A percentile compares a stretch with the other conserved stretches of the same genome.
phyloP scores from a whole-genome alignment of 768 basidiomycete genomes.

The Boletus vinaceobasis region DNA sequence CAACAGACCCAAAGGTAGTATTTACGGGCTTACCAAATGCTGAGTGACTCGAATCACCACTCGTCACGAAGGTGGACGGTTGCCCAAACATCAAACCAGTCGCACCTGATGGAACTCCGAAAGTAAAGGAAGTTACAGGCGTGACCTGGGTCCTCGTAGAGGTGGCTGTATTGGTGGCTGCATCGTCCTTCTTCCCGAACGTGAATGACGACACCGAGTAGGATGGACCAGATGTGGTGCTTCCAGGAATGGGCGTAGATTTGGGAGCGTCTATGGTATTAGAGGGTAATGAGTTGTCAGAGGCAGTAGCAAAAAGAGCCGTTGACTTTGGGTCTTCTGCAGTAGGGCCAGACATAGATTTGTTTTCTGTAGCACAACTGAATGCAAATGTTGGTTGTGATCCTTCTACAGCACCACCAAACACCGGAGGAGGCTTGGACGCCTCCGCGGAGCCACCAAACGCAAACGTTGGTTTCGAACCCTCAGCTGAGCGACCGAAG shows the following conservation, averaged over 20 bases:
- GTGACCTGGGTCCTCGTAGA: slow-evolving; percentile 22
- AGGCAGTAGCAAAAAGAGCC: background rate
- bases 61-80: background rate
- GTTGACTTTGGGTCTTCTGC: background rate
- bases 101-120: slow-evolving; percentile 12
- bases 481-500: slow-evolving; percentile 5
- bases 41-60: slow-evolving; percentile 5
- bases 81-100: slow-evolving; percentile 13
- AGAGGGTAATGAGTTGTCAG: background rate
- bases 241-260: slow-evolving; percentile 1
- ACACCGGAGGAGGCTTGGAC: background rate
- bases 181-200: slow-evolving; percentile 22
- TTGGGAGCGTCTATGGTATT: slow-evolving; percentile 1
- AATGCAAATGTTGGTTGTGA: slow-evolving; percentile 3
- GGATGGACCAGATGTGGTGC: slow-evolving; percentile 3
- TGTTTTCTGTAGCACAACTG: background rate
- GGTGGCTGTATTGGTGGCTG: background rate
- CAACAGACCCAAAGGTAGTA: slow-evolving; percentile 33
- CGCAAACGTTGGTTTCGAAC: slow-evolving; percentile 5
- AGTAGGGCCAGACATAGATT: background rate
- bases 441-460: slow-evolving; percentile 10
- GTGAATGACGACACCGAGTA: slow-evolving; percentile 9
- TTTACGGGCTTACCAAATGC: slow-evolving; percentile 17
- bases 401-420: background rate
- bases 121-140: slow-evolving; percentile 25